Evolutionary conservation across 1,284 basidiomycete species (phyloP).

Genomic region (Trametes polyzona): DNA sequence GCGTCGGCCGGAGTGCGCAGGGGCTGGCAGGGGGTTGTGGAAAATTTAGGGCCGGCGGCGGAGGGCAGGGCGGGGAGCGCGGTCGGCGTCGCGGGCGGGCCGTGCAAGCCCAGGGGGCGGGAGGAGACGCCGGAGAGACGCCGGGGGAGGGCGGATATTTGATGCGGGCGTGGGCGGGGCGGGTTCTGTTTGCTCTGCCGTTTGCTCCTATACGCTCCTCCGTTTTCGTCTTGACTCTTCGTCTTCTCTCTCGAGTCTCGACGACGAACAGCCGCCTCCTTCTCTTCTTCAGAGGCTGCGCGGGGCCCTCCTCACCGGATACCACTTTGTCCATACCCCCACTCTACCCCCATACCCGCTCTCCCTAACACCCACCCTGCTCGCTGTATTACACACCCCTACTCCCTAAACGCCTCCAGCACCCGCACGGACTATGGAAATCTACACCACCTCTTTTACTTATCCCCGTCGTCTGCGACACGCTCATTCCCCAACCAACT

Average conservation of each 20-base stretch:
- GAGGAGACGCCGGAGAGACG: slow-evolving; percentile 1
- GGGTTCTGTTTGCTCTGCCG: background rate
- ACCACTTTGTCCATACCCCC: slow-evolving; percentile 45
- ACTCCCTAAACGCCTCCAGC: slow-evolving; percentile 21
- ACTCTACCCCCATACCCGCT: slow-evolving; percentile 41
- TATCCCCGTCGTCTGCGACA: slow-evolving; percentile 80
- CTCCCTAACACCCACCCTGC: slow-evolving; percentile 37
- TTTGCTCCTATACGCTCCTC: slow-evolving; percentile 34
- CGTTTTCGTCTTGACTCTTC: too few species aligned
- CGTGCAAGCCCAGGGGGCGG: background rate
- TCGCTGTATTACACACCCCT: slow-evolving; percentile 37
- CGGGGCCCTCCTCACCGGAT: slow-evolving; percentile 36
- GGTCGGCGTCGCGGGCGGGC: background rate
- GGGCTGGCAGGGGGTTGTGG: background rate
- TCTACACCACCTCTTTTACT: slow-evolving; percentile 91
- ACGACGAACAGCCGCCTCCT: slow-evolving; percentile 35
- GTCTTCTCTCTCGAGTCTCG: slow-evolving; percentile 34
- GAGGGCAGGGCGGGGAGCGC: background rate
- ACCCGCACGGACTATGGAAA: slow-evolving; percentile 67
- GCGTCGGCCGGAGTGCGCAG: background rate
- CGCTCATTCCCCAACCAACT: slow-evolving; percentile 62
- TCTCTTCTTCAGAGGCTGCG: slow-evolving; percentile 36
- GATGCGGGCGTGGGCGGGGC: slow-evolving; percentile 16
- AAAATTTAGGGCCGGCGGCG: slow-evolving; percentile 1
- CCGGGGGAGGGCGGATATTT: slow-evolving; percentile 29